Evolutionary conservation across 106 monocot species (phyloP).

Genomic region (Gastrodia elata): DNA sequence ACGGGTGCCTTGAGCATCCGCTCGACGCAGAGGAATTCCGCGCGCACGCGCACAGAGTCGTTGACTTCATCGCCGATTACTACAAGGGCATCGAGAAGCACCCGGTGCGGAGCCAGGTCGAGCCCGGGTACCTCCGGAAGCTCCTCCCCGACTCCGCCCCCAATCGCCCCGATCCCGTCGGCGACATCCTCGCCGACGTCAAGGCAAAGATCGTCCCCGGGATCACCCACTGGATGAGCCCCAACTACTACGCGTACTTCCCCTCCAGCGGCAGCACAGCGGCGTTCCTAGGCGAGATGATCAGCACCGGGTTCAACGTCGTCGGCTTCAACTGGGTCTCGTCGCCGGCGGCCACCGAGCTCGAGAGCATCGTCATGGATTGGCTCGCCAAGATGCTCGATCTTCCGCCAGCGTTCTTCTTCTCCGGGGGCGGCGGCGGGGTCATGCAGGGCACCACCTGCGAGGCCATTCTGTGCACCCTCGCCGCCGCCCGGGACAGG

Average conservation of each 20-base stretch:
- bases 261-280: constrained; percentile 19
- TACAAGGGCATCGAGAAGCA: constrained; percentile 10
- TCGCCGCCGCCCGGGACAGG: not conserved
- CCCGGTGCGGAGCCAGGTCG: constrained; percentile 18
- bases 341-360: constrained; percentile 15
- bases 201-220: constrained; percentile 9
- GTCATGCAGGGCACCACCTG: constrained; percentile 20
- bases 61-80: constrained; percentile 22
- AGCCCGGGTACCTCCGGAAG: constrained; percentile 14
- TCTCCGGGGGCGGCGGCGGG: constrained; percentile 21
- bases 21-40: constrained; percentile 18
- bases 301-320: constrained; percentile 16
- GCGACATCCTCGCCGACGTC: constrained; percentile 5
- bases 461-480: constrained; percentile 18
- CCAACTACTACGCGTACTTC: constrained; percentile 20
- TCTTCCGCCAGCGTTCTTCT: constrained; percentile 6
- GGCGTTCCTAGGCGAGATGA: constrained; percentile 18
- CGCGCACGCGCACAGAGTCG: constrained; percentile 8
- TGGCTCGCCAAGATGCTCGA: constrained; percentile 16
- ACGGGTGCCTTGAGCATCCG: constrained; percentile 6
- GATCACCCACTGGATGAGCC: constrained; percentile 19
- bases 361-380: constrained; percentile 13
- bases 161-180: constrained; percentile 6
- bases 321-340: constrained; percentile 17
- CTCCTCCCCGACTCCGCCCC: constrained; percentile 13